Percentiles rank a stretch among this genome's conserved stretches.
Conservation (phyloP, 768 basidiomycete genomes). For the Kwoniella dejecticola region DNA sequence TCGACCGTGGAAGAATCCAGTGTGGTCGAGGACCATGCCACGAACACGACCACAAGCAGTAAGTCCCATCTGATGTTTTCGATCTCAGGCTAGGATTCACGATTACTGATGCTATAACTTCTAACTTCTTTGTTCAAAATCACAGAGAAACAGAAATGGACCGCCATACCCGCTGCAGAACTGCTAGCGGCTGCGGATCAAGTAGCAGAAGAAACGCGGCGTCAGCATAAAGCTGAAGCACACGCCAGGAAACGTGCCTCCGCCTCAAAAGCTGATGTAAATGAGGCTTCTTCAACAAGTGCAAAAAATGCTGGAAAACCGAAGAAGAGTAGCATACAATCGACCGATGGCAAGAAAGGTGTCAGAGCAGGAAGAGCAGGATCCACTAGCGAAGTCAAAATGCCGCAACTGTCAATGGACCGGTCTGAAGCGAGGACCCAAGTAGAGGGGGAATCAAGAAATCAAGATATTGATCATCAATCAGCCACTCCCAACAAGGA, state of each 20-base stretch:
- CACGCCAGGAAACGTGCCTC: conserved; percentile 20
- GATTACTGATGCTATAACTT: no score
- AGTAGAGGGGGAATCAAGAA: no score
- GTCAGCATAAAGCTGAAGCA: conserved; percentile 17
- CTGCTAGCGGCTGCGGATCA: conserved; percentile 62
- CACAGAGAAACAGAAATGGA: conserved; percentile 66
- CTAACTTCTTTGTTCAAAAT: background rate
- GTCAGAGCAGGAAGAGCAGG: conserved; percentile 10
- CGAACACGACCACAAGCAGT: conserved; percentile 20
- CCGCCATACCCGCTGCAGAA: conserved; percentile 64
- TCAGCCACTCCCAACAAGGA: background rate
- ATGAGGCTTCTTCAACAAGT: conserved; percentile 18
- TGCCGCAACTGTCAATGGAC: conserved; percentile 4
- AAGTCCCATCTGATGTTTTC: conserved; percentile 13
- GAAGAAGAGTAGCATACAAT: conserved; percentile 8
- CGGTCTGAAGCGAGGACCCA: no score
- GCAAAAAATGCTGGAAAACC: conserved; percentile 16
- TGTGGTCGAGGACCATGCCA: conserved; percentile 21
- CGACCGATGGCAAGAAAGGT: conserved; percentile 12
- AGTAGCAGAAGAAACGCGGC: conserved; percentile 35
- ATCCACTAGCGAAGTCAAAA: conserved; percentile 5
- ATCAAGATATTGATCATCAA: no score
- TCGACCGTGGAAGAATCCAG: conserved; percentile 31
- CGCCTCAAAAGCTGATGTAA: conserved; percentile 15
- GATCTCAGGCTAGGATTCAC: background rate